Conservation (phyloP, 2,329 filamentous ascomycete species). For the Tolypocladium album region DNA sequence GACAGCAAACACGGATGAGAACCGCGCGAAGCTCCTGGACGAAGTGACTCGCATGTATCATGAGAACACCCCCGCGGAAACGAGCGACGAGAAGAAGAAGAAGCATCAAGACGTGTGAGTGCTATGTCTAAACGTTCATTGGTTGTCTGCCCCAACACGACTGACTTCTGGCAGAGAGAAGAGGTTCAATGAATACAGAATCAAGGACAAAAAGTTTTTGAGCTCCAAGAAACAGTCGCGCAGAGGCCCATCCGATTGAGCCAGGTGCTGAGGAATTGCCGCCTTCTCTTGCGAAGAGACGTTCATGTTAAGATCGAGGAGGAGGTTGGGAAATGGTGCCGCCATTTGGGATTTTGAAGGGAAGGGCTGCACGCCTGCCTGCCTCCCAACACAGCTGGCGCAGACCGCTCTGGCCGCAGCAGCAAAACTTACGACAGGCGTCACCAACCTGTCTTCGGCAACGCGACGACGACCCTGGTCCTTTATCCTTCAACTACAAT, state of each 20-base stretch:
- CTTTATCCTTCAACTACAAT: neutral
- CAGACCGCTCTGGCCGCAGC: neutral
- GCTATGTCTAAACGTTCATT: neutral
- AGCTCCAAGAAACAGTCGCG: constrained; percentile 40
- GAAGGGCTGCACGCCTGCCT: neutral
- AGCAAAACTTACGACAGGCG: neutral
- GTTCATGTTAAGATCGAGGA: neutral
- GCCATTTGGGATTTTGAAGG: neutral
- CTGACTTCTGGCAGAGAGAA: constrained; percentile 29
- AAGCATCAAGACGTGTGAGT: constrained; percentile 38
- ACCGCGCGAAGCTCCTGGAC: constrained; percentile 35
- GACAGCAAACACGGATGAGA: constrained; percentile 41
- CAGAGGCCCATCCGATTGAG: constrained; percentile 21
- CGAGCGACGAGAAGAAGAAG: constrained; percentile 32
- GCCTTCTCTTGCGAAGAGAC: neutral
- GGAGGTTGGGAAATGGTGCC: neutral
- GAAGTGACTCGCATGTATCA: constrained; percentile 38
- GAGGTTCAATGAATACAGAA: constrained; percentile 30
- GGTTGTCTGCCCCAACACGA: neutral
- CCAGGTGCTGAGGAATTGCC: neutral
- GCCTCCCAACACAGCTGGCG: neutral
- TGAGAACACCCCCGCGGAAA: constrained; percentile 33
- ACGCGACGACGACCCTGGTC: neutral
- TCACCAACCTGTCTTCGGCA: neutral
- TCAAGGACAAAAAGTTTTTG: constrained; percentile 36